Evolutionary conservation across 2,329 filamentous ascomycete species (phyloP).

Genomic region (Claviceps monticola): DNA sequence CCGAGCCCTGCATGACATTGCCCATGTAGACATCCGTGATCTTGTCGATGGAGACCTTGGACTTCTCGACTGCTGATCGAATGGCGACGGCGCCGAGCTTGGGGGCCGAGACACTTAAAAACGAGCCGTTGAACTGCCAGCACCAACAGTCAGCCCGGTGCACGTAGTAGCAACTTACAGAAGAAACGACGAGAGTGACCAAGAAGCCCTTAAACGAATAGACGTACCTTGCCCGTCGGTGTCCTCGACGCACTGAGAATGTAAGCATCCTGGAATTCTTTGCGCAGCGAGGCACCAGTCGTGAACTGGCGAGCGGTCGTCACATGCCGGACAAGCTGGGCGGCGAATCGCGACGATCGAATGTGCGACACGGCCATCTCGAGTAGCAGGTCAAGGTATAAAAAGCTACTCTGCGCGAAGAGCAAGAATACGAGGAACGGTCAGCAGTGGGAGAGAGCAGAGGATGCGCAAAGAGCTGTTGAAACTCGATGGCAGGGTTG

Average conservation of each 20-base stretch:
- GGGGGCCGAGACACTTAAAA: slow-evolving; percentile 71
- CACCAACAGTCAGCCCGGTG: neutral
- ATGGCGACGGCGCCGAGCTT: slow-evolving; percentile 82
- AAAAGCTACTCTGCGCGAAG: neutral
- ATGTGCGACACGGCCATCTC: slow-evolving; percentile 20
- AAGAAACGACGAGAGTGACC: neutral
- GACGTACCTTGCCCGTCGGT: slow-evolving; percentile 66
- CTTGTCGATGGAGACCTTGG: slow-evolving; percentile 63
- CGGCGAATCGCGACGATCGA: slow-evolving; percentile 19
- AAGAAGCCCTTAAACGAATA: neutral
- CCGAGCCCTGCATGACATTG: slow-evolving; percentile 71
- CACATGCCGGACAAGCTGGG: slow-evolving; percentile 26
- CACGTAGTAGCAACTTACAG: neutral
- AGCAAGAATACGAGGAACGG: neutral
- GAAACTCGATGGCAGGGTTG: neutral
- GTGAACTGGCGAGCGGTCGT: slow-evolving; percentile 33
- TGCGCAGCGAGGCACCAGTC: slow-evolving; percentile 26
- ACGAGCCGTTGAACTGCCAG: slow-evolving; percentile 80
- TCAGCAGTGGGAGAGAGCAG: neutral
- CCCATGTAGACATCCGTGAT: slow-evolving; percentile 96
- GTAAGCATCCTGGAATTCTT: slow-evolving; percentile 81
- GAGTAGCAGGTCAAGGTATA: neutral
- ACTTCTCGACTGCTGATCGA: slow-evolving; percentile 78
- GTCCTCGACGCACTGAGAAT: slow-evolving; percentile 85
- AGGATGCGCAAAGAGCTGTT: neutral